Evolutionary conservation across 345 rosid genomes (phyloP).

Genomic region (Punica granatum): DNA sequence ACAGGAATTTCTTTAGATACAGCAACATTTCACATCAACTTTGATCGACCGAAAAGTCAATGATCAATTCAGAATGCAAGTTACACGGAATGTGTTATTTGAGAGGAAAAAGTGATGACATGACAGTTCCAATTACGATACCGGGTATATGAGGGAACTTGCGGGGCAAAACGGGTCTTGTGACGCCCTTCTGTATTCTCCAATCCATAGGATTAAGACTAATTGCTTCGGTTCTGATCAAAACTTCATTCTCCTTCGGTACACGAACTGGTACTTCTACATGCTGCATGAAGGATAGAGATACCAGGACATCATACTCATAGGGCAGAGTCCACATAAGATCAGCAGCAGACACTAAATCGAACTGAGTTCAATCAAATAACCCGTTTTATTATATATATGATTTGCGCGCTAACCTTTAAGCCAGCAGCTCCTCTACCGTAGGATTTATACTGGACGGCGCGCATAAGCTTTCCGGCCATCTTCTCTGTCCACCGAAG

Average conservation of each 20-base stretch:
- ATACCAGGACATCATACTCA: no score
- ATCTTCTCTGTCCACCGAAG: constrained; percentile 4
- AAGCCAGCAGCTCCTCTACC: constrained; percentile 42
- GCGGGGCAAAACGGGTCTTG: constrained; percentile 50
- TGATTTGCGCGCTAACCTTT: constrained; percentile 20
- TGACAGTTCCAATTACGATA: constrained; percentile 12
- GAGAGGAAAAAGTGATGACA: background rate
- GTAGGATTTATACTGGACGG: constrained; percentile 27
- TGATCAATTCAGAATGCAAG: background rate
- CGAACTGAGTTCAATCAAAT: background rate
- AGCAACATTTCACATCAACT: background rate
- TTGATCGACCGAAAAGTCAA: background rate
- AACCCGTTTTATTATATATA: background rate
- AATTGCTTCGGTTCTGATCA: constrained; percentile 51
- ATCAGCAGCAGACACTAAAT: background rate
- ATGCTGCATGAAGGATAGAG: constrained; percentile 39
- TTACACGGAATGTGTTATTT: background rate
- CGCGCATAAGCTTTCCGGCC: constrained; percentile 36
- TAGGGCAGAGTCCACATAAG: background rate
- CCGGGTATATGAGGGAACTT: constrained; percentile 72
- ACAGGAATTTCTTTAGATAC: background rate
- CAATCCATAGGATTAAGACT: constrained; percentile 62
- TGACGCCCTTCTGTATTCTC: constrained; percentile 62
- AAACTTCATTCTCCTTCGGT: constrained; percentile 47
- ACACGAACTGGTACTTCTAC: constrained; percentile 47